phyloP scores from a whole-genome alignment of 2,329 filamentous ascomycete genomes.

The Ceratocystiopsis brevicomis region DNA sequence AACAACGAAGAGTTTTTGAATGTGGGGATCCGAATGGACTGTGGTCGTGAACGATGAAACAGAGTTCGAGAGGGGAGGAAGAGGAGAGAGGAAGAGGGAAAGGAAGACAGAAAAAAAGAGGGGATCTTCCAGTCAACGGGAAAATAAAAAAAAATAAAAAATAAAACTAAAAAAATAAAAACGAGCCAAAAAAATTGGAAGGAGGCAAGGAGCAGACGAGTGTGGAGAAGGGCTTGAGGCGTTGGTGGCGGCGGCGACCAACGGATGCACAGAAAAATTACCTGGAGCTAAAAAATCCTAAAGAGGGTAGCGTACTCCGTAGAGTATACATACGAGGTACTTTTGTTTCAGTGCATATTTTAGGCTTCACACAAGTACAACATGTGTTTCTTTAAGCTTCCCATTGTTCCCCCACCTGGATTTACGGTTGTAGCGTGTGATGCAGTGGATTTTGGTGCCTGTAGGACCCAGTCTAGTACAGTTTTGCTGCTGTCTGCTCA shows the following conservation, averaged over 20 bases:
- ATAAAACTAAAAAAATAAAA: constrained; percentile 4
- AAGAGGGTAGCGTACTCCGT: too few species aligned
- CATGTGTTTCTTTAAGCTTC: too few species aligned
- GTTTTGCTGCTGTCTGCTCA: too few species aligned
- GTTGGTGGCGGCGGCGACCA: constrained; percentile 5
- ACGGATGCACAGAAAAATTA: constrained; percentile 1
- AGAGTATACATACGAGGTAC: too few species aligned
- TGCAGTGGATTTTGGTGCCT: too few species aligned
- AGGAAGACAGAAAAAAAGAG: constrained; percentile 7
- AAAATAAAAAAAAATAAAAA: constrained; percentile 7
- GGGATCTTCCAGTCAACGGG: constrained; percentile 1
- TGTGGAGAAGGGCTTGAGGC: constrained; percentile 4
- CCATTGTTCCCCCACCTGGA: too few species aligned
- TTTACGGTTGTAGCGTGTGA: too few species aligned
- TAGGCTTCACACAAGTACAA: too few species aligned
- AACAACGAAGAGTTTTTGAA: constrained; percentile 8
- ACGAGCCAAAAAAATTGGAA: constrained; percentile 3
- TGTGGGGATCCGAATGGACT: constrained; percentile 3
- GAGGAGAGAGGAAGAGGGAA: constrained; percentile 8
- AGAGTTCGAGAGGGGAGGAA: constrained; percentile 7
- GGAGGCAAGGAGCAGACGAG: constrained; percentile 3
- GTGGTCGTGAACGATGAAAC: not conserved
- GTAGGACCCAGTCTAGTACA: too few species aligned
- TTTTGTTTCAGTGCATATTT: too few species aligned
- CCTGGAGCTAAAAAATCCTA: not conserved